Evolutionary conservation across 2,329 filamentous ascomycete genomes (phyloP), one percentile per base, ranked within the genome.

Genomic region (Penicillium expansum): DNA sequence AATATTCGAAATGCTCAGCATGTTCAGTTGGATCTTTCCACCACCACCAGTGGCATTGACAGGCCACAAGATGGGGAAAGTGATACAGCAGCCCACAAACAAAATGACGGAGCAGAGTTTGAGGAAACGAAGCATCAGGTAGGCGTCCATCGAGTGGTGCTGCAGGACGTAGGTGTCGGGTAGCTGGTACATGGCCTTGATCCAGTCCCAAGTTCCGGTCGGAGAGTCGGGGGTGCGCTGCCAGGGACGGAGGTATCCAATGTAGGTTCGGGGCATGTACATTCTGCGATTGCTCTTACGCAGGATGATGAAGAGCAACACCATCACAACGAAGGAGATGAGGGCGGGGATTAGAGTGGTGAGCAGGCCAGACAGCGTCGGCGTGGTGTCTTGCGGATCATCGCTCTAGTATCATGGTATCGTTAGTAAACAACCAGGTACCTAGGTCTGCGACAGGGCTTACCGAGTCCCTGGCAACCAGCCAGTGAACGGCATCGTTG

Each of bases 121-220:
- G 62, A 97, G 77, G 69, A 93, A 96, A 35, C 93, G 91, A 29
- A 97, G 81, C 72, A 95, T 91, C 50, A 97, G 86, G 74, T 93
- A 97, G 32, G 89, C 90, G 72, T 99, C 93, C 61, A 99, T 84
- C 0, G 92, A 95, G 71, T 93, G 91, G 77, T 96, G 91, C 68
- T 94, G 90, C 22, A 97, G 84, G 27, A 92, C 85, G 69, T 90
- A 91, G 39, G 86, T 86, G 71, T 97, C 92, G 4, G 83, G 80
- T 20, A 86, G 73, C 65, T 82, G 83, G 77, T 84, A 88, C 75
- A 91, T 89, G 13, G 82, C 78, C 10, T 76, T 75, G 56, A 91
- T 74, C 89, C 89, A 92, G 64, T 88, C 84, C 66, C 89, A 77
- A 44, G 86, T 71, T 52, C 88, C 87, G 27, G 71, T 79, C 3